Conservation (phyloP, 2,329 filamentous ascomycete species). For the Colletotrichum tabaci region DNA sequence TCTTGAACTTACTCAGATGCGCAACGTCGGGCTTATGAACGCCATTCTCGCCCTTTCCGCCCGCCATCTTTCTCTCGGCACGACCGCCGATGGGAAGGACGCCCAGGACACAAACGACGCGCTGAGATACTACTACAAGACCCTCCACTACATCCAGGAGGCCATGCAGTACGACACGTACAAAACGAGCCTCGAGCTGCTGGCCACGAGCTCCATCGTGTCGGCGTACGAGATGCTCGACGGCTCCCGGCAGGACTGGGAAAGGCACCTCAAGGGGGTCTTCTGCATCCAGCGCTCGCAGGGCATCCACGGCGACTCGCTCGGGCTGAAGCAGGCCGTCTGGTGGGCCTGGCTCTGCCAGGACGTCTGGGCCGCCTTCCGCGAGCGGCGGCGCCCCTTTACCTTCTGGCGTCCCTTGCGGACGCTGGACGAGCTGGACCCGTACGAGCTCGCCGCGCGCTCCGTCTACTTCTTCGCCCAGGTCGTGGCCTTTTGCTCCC, state of each 20-base stretch:
- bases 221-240: slow-evolving; percentile 78
- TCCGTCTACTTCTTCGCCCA: slow-evolving; percentile 70
- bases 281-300: slow-evolving; percentile 77
- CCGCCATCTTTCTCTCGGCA: slow-evolving; percentile 44
- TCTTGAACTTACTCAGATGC: slow-evolving; percentile 12
- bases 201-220: slow-evolving; percentile 73
- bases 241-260: slow-evolving; percentile 68
- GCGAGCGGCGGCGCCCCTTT: slow-evolving; percentile 68
- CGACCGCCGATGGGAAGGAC: background rate
- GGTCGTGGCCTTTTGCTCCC: slow-evolving; percentile 70
- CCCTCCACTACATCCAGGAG: slow-evolving; percentile 72
- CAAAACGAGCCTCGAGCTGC: slow-evolving; percentile 69
- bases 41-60: slow-evolving; percentile 48
- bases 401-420: slow-evolving; percentile 72
- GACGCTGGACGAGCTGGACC: slow-evolving; percentile 61
- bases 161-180: slow-evolving; percentile 73
- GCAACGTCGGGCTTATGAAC: slow-evolving; percentile 48
- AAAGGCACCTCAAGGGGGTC: slow-evolving; percentile 74
- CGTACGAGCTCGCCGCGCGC: slow-evolving; percentile 68
- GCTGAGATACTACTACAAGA: slow-evolving; percentile 73
- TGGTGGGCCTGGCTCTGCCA: slow-evolving; percentile 79
- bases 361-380: slow-evolving; percentile 76
- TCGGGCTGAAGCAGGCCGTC: slow-evolving; percentile 69
- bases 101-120: slow-evolving; percentile 48
- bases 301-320: slow-evolving; percentile 71